Conservation (phyloP, 331 rosid species). For the Quercus phellos region DNA sequence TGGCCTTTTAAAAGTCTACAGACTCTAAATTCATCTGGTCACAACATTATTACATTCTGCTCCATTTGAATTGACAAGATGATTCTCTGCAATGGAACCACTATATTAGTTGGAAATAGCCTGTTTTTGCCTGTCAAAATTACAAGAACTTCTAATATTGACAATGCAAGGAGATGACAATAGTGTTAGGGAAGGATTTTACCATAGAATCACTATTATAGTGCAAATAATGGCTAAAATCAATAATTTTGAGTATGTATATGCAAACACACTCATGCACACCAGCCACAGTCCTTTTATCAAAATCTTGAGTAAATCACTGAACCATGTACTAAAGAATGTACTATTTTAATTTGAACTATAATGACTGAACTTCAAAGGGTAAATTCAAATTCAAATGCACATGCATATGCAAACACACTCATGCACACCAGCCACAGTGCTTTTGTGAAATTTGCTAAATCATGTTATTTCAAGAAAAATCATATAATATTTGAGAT, state of each 20-base stretch:
- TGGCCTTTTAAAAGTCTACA: background rate
- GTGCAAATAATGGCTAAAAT: background rate
- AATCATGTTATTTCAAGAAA: no score
- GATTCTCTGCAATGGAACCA: background rate
- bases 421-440: background rate
- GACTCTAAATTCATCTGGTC: background rate
- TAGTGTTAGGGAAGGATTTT: background rate
- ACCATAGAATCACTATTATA: background rate
- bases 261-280: background rate
- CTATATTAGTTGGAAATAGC: background rate
- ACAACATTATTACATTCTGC: background rate
- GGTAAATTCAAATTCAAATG: background rate
- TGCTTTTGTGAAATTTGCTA: background rate
- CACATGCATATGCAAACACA: background rate
- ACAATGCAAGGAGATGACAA: background rate
- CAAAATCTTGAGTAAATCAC: no score
- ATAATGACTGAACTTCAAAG: background rate
- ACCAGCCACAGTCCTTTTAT: background rate
- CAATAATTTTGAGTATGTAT: no score
- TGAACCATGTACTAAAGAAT: no score
- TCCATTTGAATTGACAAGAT: background rate
- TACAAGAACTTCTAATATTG: background rate
- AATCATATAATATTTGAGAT: no score
- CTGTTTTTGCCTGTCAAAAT: background rate
- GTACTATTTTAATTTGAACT: no score